Evolutionary conservation across 1,284 basidiomycete genomes (phyloP).

Genomic region (Pseudozyma sp.): DNA sequence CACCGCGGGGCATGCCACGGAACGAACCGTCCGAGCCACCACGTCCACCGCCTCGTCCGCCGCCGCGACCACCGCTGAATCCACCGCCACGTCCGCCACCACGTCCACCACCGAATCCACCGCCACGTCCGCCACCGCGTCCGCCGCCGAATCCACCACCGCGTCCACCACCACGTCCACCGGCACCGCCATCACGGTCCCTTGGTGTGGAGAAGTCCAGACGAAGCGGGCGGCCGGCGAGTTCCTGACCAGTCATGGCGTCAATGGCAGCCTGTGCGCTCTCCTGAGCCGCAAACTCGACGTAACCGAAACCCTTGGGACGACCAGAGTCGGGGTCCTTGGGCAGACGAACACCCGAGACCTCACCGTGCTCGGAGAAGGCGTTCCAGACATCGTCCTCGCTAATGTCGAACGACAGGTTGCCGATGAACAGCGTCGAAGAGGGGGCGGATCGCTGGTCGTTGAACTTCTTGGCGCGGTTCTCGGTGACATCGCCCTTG

Average conservation of each 20-base stretch:
- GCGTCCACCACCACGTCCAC: conserved; percentile 73
- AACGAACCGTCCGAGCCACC: conserved; percentile 71
- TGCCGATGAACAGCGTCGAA: conserved; percentile 91
- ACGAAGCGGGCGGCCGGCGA: conserved; percentile 84
- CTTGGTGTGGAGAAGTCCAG: conserved; percentile 92
- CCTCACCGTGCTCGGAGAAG: conserved; percentile 89
- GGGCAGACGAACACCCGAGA: conserved; percentile 88
- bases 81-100: conserved; percentile 45
- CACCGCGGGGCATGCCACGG: conserved; percentile 68
- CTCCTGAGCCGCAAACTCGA: conserved; percentile 87
- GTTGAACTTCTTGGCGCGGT: conserved; percentile 79
- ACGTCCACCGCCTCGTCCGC: conserved; percentile 74
- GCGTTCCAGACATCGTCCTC: conserved; percentile 85
- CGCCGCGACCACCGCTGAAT: conserved; percentile 73
- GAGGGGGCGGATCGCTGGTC: conserved; percentile 76
- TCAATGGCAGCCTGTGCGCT: conserved; percentile 84
- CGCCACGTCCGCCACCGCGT: conserved; percentile 70
- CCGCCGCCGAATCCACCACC: conserved; percentile 68
- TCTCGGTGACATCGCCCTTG: conserved; percentile 75
- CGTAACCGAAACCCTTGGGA: conserved; percentile 96
- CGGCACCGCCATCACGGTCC: conserved; percentile 71
- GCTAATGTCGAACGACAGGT: conserved; percentile 86
- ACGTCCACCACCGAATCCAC: conserved; percentile 61
- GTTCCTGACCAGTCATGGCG: conserved; percentile 77
- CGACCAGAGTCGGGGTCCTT: conserved; percentile 91